Base-by-base conservation (phyloP, 164 flowering plant species). In the Tinospora cordifolia region DNA sequence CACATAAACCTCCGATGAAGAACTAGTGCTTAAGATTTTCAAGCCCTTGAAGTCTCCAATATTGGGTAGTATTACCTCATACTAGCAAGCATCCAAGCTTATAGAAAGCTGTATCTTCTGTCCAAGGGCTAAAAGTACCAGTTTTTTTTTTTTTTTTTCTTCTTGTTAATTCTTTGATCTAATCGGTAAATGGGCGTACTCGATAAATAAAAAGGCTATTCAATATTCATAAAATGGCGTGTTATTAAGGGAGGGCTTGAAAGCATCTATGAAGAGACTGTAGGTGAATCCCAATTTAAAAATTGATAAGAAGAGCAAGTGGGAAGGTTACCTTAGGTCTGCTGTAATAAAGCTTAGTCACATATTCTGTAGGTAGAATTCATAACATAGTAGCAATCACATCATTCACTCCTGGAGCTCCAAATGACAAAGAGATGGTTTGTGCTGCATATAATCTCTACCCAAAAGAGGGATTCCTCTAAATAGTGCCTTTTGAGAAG, bases 251-350 rank as follows among this genome's bases (percentile, higher is more conserved):
- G n/a, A n/a, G n/a, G n/a, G 95, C 79, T 93, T 93, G 75, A 91
- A 93, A 47, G 97, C 97, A 81, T 93, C 97, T 63, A 93, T 93
- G 75, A 93, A 93, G 40, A 93, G 90, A 57, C 97, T 97, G 79
- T 93, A 93, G 30, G 97, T 93, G 76, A 93, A 93, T 17, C 98
- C 96, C 97, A 89, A 91, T 85, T 93, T 93, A 81, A 91, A 91
- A 91, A 71, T 91, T 93, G 76, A 87, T 93, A 66, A 93, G 87
- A 14, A 91, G 90, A 68, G 98, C 97, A n/a, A 93, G 12, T 8
- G 97, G 92, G 62, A 93, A 91, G 25, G 98, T 93, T 65, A 93
- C 87, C 82, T 88, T 91, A 3, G 93, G 87, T 22, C 88, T 81
- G 82, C 89, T 91, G 79, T 93, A 90, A 72, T 88, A 93, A 75